Evolutionary conservation across 1,284 basidiomycete genomes (phyloP), one percentile per base, ranked within the genome.

Genomic region (Phlebopus sp.): DNA sequence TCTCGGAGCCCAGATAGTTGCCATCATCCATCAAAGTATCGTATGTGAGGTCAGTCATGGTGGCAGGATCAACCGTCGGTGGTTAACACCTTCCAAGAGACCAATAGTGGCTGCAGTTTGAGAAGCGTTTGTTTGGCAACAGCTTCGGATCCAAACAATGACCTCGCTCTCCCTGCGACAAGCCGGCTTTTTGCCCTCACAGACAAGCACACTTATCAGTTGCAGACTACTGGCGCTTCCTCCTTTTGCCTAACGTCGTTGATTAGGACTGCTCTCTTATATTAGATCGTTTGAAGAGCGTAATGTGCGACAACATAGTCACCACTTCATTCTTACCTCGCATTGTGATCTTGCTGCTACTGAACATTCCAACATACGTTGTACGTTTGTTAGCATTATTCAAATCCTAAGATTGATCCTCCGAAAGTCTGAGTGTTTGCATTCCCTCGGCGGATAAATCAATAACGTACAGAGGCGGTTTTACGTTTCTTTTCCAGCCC

Each of bases 1-100:
- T 72, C 55, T 90, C 86, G 8, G 85, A 77, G 51, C 83, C 81
- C 17, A 81, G 62, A 55, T 84, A 87, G 63, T 81, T 82, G 6
- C 82, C 84, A 74, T 90, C 86, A 63, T 89, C 86, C 56, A 80
- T 73, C 40, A 90, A 76, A 1, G 76, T 84, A 54, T 90, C 86
- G 52, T 81, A 75, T 0, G 85, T 87, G 54, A 89, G 75, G 58
- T 86, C 84, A 2, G 85, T 60, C 85, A 86, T 87, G 52, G 47
- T 68, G 50, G 19, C 14, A 30, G 36, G 41, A 44, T 18, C 5
- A 37, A 41, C 21, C 35, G 36, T 17, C 36, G 34, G 44, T 46
- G 36, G 38, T 29, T 11, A 9, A 29, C 27, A 29, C 27, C 27
- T 29, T 29, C 7, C 27, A 29, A 29, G 27, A 29, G 5, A 8